Evolutionary conservation across 345 rosid species (phyloP).

Genomic region (Ceriops zippeliana): DNA sequence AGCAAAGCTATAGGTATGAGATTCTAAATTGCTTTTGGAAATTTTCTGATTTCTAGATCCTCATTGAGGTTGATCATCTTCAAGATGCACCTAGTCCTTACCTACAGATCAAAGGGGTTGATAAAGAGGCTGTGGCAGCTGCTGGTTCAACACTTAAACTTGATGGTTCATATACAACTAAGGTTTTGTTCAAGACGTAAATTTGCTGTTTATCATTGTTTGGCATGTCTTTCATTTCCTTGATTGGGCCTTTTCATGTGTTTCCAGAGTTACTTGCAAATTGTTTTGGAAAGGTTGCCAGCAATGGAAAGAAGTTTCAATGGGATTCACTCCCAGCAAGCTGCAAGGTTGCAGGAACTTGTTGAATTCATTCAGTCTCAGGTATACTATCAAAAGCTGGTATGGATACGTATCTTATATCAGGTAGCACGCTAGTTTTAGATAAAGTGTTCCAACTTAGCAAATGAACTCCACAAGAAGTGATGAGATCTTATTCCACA

Average conservation of each 20-base stretch:
- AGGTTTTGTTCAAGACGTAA: conserved; percentile 45
- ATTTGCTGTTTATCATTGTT: background rate
- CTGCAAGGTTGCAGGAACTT: conserved; percentile 84
- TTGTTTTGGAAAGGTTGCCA: conserved; percentile 77
- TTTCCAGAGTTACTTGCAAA: conserved; percentile 81
- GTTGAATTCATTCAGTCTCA: conserved; percentile 88
- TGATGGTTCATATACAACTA: conserved; percentile 92
- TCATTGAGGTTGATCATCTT: conserved; percentile 90
- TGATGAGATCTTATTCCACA: no score
- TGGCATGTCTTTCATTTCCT: conserved; percentile 1
- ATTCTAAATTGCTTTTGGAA: conserved; percentile 6
- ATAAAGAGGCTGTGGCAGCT: conserved; percentile 86
- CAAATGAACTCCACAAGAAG: background rate
- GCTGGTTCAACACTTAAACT: conserved; percentile 87
- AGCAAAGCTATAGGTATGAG: background rate
- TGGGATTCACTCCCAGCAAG: conserved; percentile 76
- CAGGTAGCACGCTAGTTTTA: background rate
- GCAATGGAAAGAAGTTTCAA: conserved; percentile 62
- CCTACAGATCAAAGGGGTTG: conserved; percentile 93
- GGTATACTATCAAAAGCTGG: conserved; percentile 34
- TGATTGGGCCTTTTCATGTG: conserved; percentile 1
- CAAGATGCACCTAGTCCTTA: conserved; percentile 78
- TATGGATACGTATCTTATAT: background rate
- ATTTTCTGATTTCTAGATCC: conserved; percentile 47
- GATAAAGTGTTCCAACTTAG: background rate